Evolutionary conservation across 2,329 filamentous ascomycete genomes (phyloP), one percentile per base, ranked within the genome.

Genomic region (Bertia moriformis): DNA sequence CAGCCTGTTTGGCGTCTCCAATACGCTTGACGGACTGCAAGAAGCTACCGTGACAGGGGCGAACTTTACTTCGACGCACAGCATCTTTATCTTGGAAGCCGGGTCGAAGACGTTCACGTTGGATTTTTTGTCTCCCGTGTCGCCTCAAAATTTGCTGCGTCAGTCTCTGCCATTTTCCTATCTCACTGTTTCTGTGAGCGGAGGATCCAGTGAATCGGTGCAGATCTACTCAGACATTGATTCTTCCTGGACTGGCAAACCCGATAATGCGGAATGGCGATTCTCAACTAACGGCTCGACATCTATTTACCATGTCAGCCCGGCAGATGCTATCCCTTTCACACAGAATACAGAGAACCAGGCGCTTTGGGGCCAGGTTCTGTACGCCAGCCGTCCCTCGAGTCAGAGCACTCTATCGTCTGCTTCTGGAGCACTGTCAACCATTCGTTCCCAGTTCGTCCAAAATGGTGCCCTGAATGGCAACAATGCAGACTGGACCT

Each of bases 401-500:
- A 22, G 20, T 27, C 24, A 35, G 40, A 19, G 43, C 37, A 4
- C 39, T 41, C 10, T 43, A 41, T 36, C 40, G 3, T 27, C 14
- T 14, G 38, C 43, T 30, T 19, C 45, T 12, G 45, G 45, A 18
- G 37, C 36, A 10, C 29, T 24, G 4, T 32, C 40, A 19, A 55
- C 58, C 42, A 65, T 73, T 22, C 65, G 70, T 12, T 53, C 51
- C 17, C 49, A 56, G 3, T 74, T 73, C 44, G 47, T 51, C 1
- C 51, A 48, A 4, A 54, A 56, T 18, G 67, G 69, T 2, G 54
- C 43, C 10, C 55, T 74, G 15, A 57, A 61, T 69, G 19, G 59
- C 61, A 2, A 66, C 71, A 46, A 63, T 59, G 19, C 49, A 59
- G 17, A 46, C 56, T 17, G 73, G 63, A 57, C 69, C 67, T 14